Percentiles rank a stretch among this genome's conserved stretches.
phyloP scores from a whole-genome alignment of 345 rosid species.

The Eucalyptus regnans region DNA sequence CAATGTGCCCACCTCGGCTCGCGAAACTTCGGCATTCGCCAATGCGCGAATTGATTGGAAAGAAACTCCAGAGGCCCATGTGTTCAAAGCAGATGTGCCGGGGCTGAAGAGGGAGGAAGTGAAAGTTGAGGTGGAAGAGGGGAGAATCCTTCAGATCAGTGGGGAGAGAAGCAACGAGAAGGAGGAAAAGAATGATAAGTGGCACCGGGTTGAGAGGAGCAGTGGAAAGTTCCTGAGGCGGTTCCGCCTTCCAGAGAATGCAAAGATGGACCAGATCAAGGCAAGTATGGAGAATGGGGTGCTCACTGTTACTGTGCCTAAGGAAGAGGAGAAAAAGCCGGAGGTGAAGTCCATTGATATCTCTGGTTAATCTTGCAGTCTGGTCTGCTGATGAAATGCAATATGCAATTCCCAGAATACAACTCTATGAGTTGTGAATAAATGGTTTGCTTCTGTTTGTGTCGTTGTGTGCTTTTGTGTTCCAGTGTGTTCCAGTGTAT shows the following conservation, averaged over 20 bases:
- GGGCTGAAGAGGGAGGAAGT: conserved; percentile 19
- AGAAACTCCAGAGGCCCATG: conserved; percentile 18
- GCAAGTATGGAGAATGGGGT: conserved; percentile 17
- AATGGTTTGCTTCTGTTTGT: neutral
- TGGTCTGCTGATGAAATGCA: neutral
- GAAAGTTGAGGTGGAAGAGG: conserved; percentile 20
- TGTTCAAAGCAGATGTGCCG: conserved; percentile 5
- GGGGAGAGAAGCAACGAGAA: conserved; percentile 11
- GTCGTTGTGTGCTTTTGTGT: neutral
- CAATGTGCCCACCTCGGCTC: neutral
- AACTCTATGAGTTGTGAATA: neutral
- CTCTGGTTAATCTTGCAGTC: neutral
- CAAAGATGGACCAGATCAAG: conserved; percentile 4
- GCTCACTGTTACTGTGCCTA: conserved; percentile 9
- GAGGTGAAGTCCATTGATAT: conserved; percentile 4
- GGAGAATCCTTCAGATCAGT: conserved; percentile 7
- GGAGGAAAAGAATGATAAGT: conserved; percentile 11
- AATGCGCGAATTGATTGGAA: conserved; percentile 8
- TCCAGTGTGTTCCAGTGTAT: neutral
- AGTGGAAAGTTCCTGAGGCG: conserved; percentile 11
- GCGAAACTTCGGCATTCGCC: neutral
- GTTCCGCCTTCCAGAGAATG: conserved; percentile 17
- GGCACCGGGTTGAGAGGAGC: conserved; percentile 18
- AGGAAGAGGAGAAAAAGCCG: conserved; percentile 6
- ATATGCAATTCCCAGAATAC: neutral